These are phyloP conservation scores for Thielaviopsis cerberus DNA, from an alignment of 2,329 filamentous ascomycete genomes.

Conservation along the genomic window DNA sequence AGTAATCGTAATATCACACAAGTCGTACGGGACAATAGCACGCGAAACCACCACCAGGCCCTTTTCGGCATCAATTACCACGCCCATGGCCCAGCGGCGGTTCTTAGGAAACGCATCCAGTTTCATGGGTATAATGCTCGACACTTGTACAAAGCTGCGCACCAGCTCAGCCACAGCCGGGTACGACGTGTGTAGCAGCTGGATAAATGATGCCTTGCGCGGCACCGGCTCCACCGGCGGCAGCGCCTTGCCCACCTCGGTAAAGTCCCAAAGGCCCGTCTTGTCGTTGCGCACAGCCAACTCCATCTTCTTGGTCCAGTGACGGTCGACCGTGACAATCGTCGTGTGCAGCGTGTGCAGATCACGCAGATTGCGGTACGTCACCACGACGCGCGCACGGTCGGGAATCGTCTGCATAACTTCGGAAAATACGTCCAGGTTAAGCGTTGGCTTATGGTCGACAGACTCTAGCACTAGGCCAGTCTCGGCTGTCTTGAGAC, in stretches of 20 bases:
- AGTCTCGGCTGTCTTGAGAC: constrained; percentile 74
- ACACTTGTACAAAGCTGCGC: constrained; percentile 82
- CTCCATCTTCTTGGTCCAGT: constrained; percentile 93
- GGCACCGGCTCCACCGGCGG: constrained; percentile 54
- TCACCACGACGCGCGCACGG: constrained; percentile 70
- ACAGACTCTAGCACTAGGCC: constrained; percentile 89
- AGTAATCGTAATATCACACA: constrained; percentile 89
- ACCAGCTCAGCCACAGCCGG: constrained; percentile 85
- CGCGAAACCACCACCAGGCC: constrained; percentile 85
- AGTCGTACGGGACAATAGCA: constrained; percentile 85
- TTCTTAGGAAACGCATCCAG: constrained; percentile 95
- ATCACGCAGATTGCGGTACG: constrained; percentile 88
- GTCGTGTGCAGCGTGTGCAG: constrained; percentile 86
- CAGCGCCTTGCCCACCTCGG: constrained; percentile 62
- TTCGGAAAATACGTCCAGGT: constrained; percentile 74
- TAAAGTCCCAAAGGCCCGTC: constrained; percentile 88
- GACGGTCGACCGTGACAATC: constrained; percentile 80
- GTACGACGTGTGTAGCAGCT: constrained; percentile 72
- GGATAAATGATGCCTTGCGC: constrained; percentile 74
- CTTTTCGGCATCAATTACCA: constrained; percentile 94
- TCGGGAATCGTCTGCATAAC: constrained; percentile 78
- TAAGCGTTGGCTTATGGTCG: constrained; percentile 76
- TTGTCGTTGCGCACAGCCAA: constrained; percentile 77
- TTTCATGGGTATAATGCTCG: constrained; percentile 85
- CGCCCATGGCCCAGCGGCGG: constrained; percentile 80